Base-by-base conservation (phyloP, 2,329 filamentous ascomycete genomes). In the Trichocomaceae sp. region DNA sequence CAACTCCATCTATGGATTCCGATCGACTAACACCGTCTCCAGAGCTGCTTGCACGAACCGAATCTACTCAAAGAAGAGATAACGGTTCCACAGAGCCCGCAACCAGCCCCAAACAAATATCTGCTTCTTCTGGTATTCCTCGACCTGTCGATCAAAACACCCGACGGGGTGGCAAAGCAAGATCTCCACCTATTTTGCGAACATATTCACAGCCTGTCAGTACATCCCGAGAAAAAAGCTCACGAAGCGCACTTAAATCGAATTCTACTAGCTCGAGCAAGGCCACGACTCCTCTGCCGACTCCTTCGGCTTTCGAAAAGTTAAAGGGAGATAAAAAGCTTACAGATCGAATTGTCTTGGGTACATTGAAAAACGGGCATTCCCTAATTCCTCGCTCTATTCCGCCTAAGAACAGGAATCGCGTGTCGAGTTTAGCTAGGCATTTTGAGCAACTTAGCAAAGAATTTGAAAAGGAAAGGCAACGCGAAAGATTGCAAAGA, bases 401-500 rank as follows among this genome's bases (percentile, higher is more conserved):
- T 26, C 84, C 87, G 50, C 66, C 69, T 49, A 88, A 85, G 66
- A 84, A 81, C 62, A 85, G 84, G 60, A 81, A 85, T 51, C 88
- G 87, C 63, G 93, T 99, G 2, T 95, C 90, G 8, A 90, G 86
- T n/a, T 78, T 99, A 49, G 90, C 93, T 17, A 89, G 89, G 62
- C 93, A 97, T 69, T 97, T 99, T 66, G 95, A 99, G 70, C 91
- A 97, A 69, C 79, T 99, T 55, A 96, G 90, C 63, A 86, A 91
- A 22, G 95, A 99, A 66, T 99, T 99, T 62, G 90, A 96, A 66
- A 95, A 92, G 64, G 92, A 99, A 72, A 83, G 93, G 45, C 82
- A 95, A 61, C 86, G 88, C 48, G 92, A 97, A 69, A 83, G 88
- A 60, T 86, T 86, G 63, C 87, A 90, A 68, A 65, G 89, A 57